Evolutionary conservation across 148 eudicot genomes (phyloP).

Genomic region (Chenopodium quinoa): DNA sequence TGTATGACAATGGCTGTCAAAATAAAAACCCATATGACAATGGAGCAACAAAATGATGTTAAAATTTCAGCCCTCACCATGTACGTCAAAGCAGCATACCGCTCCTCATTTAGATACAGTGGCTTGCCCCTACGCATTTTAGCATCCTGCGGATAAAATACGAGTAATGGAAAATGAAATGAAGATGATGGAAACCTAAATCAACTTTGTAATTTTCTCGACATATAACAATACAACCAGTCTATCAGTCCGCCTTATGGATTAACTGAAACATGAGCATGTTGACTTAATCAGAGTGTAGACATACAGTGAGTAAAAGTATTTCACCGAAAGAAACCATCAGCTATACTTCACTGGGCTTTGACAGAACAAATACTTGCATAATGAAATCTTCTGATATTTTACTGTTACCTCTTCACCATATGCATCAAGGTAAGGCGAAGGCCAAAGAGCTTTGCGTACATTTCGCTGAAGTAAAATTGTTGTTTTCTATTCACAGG

Average conservation of each 20-base stretch:
- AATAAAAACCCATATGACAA: background rate
- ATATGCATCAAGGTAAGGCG: slow-evolving; percentile 90
- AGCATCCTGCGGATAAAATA: slow-evolving; percentile 54
- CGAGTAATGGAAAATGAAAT: background rate
- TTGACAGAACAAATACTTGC: background rate
- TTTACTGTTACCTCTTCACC: slow-evolving; percentile 96
- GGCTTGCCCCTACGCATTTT: slow-evolving; percentile 88
- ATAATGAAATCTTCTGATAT: background rate
- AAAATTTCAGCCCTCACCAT: slow-evolving; percentile 48
- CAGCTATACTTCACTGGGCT: background rate
- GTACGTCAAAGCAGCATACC: slow-evolving; percentile 82
- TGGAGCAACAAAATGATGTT: background rate
- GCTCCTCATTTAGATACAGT: slow-evolving; percentile 79
- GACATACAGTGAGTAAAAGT: background rate
- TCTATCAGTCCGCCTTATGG: background rate
- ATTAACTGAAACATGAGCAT: background rate
- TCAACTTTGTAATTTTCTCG: background rate
- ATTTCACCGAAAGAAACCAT: background rate
- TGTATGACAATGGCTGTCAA: background rate
- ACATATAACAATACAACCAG: background rate
- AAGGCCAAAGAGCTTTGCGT: slow-evolving; percentile 91
- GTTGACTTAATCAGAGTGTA: background rate
- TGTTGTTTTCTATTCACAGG: slow-evolving; percentile 60
- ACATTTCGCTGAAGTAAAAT: slow-evolving; percentile 85
- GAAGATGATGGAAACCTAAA: background rate